Evolutionary conservation across 306 rosid species (phyloP), one percentile per base, ranked within the genome.

Genomic region (Casuarina glauca): DNA sequence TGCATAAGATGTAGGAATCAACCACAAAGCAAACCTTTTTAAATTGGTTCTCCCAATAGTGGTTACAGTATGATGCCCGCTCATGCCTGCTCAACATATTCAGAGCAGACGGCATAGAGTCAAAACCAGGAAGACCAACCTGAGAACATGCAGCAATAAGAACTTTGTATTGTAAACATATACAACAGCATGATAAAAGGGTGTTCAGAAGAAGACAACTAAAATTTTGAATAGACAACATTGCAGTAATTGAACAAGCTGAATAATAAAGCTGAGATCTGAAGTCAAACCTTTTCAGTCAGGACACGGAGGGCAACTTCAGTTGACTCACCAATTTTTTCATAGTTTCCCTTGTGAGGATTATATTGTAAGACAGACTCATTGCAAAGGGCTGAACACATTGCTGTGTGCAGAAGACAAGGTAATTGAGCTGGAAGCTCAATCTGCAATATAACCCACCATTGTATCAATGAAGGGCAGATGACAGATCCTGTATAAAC

Each of bases 321-420:
- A 72, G 98, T 95, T 62, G 98, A 95, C 90, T 95, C 98, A n/a
- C 98, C 98, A 87, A 95, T 95, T 82, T 92, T 95, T 89, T 95
- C 97, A 49, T 90, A 91, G 70, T 78, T 88, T 66, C 97, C 97
- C 88, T 91, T 91, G 76, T 92, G 92, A 71, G 93, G 97, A 85
- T 95, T 92, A 87, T 92, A 95, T 84, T 95, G 98, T 81, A 95
- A 84, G 80, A 82, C 81, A 74, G 97, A 95, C 80, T 92, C 98
- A 36, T 95, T 95, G 91, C 97, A 95, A 69, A 95, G 93, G 44
- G 97, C 97, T 50, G 98, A 95, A 75, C 95, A 88, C 97, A 92
- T 95, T 72, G 98, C 97, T 73, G 84, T 76, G 87, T 95, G 97
- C 80, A 95, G 93, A 87, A 95, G 94, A 85, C 98, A 92, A 44